Conservation (phyloP, 2,329 filamentous ascomycete genomes). For the Fonsecaea nubica region DNA sequence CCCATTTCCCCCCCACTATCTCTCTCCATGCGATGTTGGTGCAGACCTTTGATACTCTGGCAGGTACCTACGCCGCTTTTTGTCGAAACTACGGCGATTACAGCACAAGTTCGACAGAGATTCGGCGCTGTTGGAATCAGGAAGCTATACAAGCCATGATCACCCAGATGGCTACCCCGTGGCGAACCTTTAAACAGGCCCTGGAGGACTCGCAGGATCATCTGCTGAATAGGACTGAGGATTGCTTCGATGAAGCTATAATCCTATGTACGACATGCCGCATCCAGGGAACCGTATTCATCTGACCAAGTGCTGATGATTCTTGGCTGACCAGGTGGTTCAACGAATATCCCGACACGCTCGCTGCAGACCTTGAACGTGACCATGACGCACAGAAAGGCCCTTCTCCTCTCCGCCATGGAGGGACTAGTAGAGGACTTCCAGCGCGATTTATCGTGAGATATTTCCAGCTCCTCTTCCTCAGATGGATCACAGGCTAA, state of each 20-base stretch:
- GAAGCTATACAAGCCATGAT: conserved; percentile 18
- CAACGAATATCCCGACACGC: not conserved
- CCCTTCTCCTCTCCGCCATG: conserved; percentile 6
- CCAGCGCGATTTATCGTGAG: conserved; percentile 13
- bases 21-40: not conserved
- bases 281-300: not conserved
- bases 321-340: not conserved
- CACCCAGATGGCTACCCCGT: conserved; percentile 12
- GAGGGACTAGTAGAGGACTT: conserved; percentile 7
- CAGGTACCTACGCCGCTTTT: conserved; percentile 18
- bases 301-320: conserved; percentile 12
- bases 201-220: not conserved
- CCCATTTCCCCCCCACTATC: not conserved
- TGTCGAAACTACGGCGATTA: conserved; percentile 19
- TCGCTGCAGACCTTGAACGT: conserved; percentile 13
- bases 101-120: not conserved
- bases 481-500: not conserved
- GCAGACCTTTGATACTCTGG: not conserved
- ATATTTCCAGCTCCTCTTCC: not conserved
- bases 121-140: conserved; percentile 14
- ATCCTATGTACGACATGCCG: conserved; percentile 10
- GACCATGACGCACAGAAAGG: conserved; percentile 16
- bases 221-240: conserved; percentile 2
- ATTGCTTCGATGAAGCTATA: conserved; percentile 9
- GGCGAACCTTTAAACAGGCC: conserved; percentile 5